These are phyloP conservation scores for Colletotrichum sp. DNA, from an alignment of 2,329 filamentous ascomycete species.

Conservation along the genomic window DNA sequence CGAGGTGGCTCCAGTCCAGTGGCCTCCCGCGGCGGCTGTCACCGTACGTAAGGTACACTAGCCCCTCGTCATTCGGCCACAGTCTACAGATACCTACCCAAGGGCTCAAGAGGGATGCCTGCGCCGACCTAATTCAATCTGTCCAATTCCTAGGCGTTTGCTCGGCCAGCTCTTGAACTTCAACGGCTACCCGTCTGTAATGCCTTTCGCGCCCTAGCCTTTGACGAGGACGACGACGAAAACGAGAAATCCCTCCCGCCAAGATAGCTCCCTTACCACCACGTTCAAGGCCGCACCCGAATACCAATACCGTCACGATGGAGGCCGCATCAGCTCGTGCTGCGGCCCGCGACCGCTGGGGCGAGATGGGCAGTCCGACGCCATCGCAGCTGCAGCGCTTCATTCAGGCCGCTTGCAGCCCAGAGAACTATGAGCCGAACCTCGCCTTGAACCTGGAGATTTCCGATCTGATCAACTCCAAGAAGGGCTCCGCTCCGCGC, in stretches of 20 bases:
- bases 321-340: constrained; percentile 96
- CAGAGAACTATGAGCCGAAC: constrained; percentile 97
- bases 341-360: constrained; percentile 93
- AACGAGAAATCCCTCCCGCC: constrained; percentile 16
- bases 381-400: constrained; percentile 92
- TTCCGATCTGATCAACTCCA: constrained; percentile 92
- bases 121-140: constrained; percentile 20
- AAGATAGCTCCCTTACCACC: constrained; percentile 19
- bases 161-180: constrained; percentile 9
- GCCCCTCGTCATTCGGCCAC: constrained; percentile 21
- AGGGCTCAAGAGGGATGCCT: constrained; percentile 21
- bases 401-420: constrained; percentile 94
- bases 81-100: background rate
- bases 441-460: constrained; percentile 97
- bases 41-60: background rate
- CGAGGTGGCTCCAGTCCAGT: constrained; percentile 9
- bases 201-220: background rate
- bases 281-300: constrained; percentile 1
- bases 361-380: constrained; percentile 77
- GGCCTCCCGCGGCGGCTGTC: constrained; percentile 6
- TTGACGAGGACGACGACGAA: background rate
- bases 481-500: constrained; percentile 94
- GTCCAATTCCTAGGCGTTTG: constrained; percentile 15
- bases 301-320: constrained; percentile 56
- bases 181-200: background rate